A percentile compares a stretch with the other conserved stretches of the same genome.
Evolutionary conservation across 2,329 filamentous ascomycete species (phyloP).

Genomic region (Exophiala phaeomuriformis): DNA sequence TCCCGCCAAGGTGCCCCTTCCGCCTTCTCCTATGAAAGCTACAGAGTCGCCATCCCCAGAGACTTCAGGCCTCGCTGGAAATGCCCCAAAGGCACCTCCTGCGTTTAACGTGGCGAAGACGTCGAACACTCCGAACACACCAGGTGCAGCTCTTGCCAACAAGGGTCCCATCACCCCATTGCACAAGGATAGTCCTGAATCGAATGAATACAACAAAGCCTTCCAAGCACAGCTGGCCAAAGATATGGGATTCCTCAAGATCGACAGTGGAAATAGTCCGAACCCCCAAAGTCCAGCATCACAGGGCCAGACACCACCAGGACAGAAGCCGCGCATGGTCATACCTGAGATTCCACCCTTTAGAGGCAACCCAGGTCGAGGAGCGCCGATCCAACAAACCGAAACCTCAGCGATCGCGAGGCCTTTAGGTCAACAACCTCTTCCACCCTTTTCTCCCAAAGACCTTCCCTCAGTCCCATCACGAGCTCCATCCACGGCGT

Average conservation of each 20-base stretch:
- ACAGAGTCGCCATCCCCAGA: slow-evolving; percentile 46
- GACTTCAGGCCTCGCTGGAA: slow-evolving; percentile 18
- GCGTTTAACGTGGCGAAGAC: background rate
- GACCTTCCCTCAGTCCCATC: slow-evolving; percentile 13
- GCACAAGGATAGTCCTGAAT: slow-evolving; percentile 34
- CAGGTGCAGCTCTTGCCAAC: slow-evolving; percentile 39
- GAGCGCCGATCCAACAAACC: slow-evolving; percentile 21
- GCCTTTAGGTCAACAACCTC: slow-evolving; percentile 26
- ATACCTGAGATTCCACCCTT: slow-evolving; percentile 33
- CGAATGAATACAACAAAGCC: slow-evolving; percentile 37
- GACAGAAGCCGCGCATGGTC: slow-evolving; percentile 30
- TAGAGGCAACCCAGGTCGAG: slow-evolving; percentile 28
- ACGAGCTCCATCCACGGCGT: slow-evolving; percentile 13
- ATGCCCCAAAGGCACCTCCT: background rate
- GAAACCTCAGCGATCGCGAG: slow-evolving; percentile 25
- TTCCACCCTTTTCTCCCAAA: slow-evolving; percentile 29
- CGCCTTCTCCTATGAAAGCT: slow-evolving; percentile 51
- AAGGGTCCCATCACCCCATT: slow-evolving; percentile 27
- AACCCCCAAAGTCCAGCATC: slow-evolving; percentile 4
- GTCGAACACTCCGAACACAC: slow-evolving; percentile 40
- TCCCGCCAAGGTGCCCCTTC: slow-evolving; percentile 55
- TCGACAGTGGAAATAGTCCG: slow-evolving; percentile 28
- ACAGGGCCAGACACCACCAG: slow-evolving; percentile 14
- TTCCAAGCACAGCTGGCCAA: slow-evolving; percentile 38
- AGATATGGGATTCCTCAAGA: slow-evolving; percentile 36